Percentiles rank a stretch among this genome's conserved stretches.
Conservation (phyloP, 495 filamentous ascomycete species). For the Pyrenula massariospora region DNA sequence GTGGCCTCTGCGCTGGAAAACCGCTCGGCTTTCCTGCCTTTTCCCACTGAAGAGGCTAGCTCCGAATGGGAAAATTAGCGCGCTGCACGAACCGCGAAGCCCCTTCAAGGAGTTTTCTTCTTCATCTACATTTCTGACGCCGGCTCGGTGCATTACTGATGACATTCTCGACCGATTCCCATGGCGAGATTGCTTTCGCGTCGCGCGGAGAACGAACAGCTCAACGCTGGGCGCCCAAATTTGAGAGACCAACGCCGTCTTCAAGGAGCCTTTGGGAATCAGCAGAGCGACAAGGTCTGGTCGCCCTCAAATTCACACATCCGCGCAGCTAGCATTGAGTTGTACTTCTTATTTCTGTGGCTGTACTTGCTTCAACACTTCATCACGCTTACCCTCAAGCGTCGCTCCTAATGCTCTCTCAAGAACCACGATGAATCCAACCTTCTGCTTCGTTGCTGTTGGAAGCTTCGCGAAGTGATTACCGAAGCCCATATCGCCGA, state of each 20-base stretch:
- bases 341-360: neutral
- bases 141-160: slow-evolving; percentile 49
- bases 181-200: slow-evolving; percentile 53
- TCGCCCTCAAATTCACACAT: neutral
- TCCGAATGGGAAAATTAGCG: slow-evolving; percentile 17
- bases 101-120: slow-evolving; percentile 15
- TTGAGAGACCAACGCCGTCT: slow-evolving; percentile 57
- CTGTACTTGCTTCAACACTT: neutral
- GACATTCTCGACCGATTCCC: slow-evolving; percentile 36
- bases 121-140: slow-evolving; percentile 28
- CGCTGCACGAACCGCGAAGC: slow-evolving; percentile 2
- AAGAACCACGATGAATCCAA: slow-evolving; percentile 9
- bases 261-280: slow-evolving; percentile 63
- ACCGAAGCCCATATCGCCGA: slow-evolving; percentile 2
- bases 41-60: slow-evolving; percentile 22
- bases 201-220: slow-evolving; percentile 56
- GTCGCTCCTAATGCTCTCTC: slow-evolving; percentile 9
- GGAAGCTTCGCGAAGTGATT: neutral
- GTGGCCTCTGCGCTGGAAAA: slow-evolving; percentile 35
- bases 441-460: slow-evolving; percentile 3
- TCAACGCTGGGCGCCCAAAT: slow-evolving; percentile 71
- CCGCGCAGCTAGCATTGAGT: too few relatives aligned
- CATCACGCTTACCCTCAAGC: slow-evolving; percentile 10
- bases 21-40: slow-evolving; percentile 18
- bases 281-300: slow-evolving; percentile 37